These are phyloP conservation scores for Graphilbum sp. DNA, from an alignment of 2,329 filamentous ascomycete genomes.

Conservation along the genomic window DNA sequence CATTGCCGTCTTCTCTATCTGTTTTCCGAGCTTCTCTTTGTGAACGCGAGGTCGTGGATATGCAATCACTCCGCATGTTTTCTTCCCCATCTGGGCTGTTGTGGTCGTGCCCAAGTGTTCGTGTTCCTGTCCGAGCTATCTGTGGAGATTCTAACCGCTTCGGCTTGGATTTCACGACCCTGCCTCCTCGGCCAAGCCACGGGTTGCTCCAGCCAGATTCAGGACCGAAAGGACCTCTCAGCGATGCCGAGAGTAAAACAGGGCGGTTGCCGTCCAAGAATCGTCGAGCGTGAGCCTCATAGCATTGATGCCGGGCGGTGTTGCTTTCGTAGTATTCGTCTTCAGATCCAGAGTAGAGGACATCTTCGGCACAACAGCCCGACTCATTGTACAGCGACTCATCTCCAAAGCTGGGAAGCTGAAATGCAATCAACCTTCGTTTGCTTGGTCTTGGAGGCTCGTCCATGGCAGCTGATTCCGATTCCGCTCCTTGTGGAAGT, in stretches of 20 bases:
- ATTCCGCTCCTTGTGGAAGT: no score
- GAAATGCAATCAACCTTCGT: background rate
- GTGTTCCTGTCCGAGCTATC: background rate
- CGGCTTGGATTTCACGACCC: background rate
- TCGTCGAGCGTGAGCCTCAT: constrained; percentile 40
- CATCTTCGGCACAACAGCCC: constrained; percentile 24
- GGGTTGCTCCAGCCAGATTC: constrained; percentile 34
- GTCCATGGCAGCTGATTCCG: no score
- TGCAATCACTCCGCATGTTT: no score
- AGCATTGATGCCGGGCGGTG: constrained; percentile 30
- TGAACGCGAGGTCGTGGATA: no score
- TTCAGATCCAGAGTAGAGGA: constrained; percentile 40
- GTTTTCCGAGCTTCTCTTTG: no score
- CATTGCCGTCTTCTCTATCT: background rate
- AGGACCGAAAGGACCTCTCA: constrained; percentile 44
- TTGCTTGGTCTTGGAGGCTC: background rate
- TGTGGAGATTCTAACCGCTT: background rate
- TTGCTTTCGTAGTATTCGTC: constrained; percentile 33
- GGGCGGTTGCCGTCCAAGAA: constrained; percentile 41
- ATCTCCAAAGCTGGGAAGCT: constrained; percentile 3
- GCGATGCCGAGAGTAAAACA: constrained; percentile 39
- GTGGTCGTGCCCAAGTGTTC: no score
- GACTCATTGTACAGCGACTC: constrained; percentile 16
- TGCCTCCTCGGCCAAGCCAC: constrained; percentile 22
- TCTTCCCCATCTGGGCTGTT: no score